Evolutionary conservation across 2,329 filamentous ascomycete genomes (phyloP).

Genomic region (Cercospora citrullina): DNA sequence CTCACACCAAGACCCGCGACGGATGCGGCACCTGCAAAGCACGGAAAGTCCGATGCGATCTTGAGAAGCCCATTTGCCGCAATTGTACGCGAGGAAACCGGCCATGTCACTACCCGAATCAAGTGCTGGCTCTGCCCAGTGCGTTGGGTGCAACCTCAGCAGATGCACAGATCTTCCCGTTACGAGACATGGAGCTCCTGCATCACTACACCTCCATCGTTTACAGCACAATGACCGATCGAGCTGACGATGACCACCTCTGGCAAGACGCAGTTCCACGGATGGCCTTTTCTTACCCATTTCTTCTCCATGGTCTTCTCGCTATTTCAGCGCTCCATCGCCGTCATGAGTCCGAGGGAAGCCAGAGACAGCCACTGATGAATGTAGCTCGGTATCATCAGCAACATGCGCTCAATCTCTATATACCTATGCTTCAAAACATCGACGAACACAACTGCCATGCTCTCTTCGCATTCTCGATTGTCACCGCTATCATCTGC

Average conservation of each 20-base stretch:
- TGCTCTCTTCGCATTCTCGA: constrained; percentile 28
- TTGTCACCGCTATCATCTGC: constrained; percentile 22
- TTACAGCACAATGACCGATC: constrained; percentile 21
- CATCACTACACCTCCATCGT: constrained; percentile 28
- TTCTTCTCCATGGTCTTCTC: constrained; percentile 28
- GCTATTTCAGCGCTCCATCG: constrained; percentile 24
- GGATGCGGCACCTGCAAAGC: constrained; percentile 29
- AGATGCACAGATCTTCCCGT: constrained; percentile 21
- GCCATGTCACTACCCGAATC: constrained; percentile 24
- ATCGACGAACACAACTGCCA: constrained; percentile 29
- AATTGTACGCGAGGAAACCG: constrained; percentile 29
- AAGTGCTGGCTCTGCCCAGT: constrained; percentile 18
- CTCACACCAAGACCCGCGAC: constrained; percentile 29
- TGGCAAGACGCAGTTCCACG: constrained; percentile 23
- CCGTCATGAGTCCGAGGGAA: constrained; percentile 11
- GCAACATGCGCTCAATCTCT: constrained; percentile 28
- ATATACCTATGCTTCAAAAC: constrained; percentile 26
- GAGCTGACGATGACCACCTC: constrained; percentile 13
- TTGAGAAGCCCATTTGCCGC: constrained; percentile 27
- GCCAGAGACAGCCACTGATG: constrained; percentile 20
- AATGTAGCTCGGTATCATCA: constrained; percentile 28
- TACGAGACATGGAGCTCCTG: constrained; percentile 30
- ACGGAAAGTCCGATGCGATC: constrained; percentile 28
- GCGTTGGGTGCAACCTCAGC: constrained; percentile 3
- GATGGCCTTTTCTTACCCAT: constrained; percentile 25